Evolutionary conservation across 345 rosid genomes (phyloP).

Genomic region (Salix dunnii): DNA sequence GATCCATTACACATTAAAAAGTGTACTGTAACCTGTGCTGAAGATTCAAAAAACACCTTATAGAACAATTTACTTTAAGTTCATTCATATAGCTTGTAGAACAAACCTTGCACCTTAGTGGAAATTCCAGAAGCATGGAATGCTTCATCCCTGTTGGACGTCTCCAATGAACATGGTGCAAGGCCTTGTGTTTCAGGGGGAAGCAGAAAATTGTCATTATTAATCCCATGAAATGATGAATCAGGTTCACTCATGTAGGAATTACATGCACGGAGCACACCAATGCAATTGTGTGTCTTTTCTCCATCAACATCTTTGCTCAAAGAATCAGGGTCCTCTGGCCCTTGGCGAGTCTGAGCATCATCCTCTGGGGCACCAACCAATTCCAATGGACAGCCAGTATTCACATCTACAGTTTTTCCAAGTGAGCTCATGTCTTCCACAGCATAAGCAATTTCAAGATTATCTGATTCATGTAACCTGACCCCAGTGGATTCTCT

Average conservation of each 20-base stretch:
- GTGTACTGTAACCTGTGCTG: not conserved
- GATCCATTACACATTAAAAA: not conserved
- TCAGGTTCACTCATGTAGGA: constrained; percentile 22
- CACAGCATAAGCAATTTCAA: constrained; percentile 17
- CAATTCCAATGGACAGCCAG: constrained; percentile 31
- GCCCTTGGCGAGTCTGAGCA: constrained; percentile 31
- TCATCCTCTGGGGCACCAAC: constrained; percentile 25
- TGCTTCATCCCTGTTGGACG: constrained; percentile 18
- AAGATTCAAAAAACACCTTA: not conserved
- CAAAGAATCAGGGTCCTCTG: constrained; percentile 25
- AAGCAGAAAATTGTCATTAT: not conserved
- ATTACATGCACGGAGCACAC: constrained; percentile 36
- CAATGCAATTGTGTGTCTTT: constrained; percentile 17
- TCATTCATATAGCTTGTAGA: constrained; percentile 15
- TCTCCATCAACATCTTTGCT: constrained; percentile 17
- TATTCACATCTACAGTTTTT: constrained; percentile 19
- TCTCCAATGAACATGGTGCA: constrained; percentile 18
- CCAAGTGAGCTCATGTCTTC: constrained; percentile 19
- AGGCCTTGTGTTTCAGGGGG: constrained; percentile 17
- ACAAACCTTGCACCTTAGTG: constrained; percentile 49
- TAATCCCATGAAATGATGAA: constrained; percentile 17
- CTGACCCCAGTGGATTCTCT: constrained; percentile 4
- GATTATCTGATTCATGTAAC: constrained; percentile 30
- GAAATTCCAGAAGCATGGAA: constrained; percentile 24
- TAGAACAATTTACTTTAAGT: constrained; percentile 1